Evolutionary conservation across 108 stramenopile species (phyloP), one percentile per base, ranked within the genome.

Genomic region (Skeletonema marinoi): DNA sequence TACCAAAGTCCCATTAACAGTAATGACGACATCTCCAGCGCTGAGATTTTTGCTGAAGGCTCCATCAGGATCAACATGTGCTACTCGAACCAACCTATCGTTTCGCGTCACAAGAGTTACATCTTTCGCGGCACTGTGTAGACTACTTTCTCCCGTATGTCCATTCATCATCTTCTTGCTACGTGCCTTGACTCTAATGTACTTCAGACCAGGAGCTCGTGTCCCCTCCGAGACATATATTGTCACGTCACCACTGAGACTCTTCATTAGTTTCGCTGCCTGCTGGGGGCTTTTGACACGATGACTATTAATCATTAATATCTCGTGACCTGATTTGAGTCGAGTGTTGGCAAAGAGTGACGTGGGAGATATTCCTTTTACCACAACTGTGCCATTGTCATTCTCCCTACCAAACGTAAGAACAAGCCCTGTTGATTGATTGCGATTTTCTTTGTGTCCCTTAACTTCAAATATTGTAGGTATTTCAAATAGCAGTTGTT

Each of bases 281-380:
- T 66, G 56, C 3, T 51, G 66, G 16, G 74, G 74, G 56, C 66
- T 67, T 60, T 75, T 75, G 59, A 75, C 66, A 60, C 74, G 74
- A 60, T 35, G 74, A 46, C 36, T 41, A 33, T 68, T 75, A 9
- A 75, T 68, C 42, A 66, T 61, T 17, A 75, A 50, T 10, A 75
- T 48, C 33, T 75, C 74, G 7, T 75, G 66, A 46, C 66, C 74
- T n/a, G 51, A 30, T 46, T 51, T 46, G 19, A 75, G 33, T 13
- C 25, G 41, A 25, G 74, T 67, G 4, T 48, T 51, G 14, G 66
- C 59, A 75, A 75, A 75, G 41, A 75, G 66, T 35, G 74, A 75
- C 1, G 74, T 61, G 29, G 74, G 66, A 11, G 66, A 44, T 25
- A 75, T 75, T 16, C 68, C 64, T 51, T 65, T 59, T 1, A 75